A percentile compares a stretch with the other conserved stretches of the same genome.
These are phyloP conservation scores for Kockovaella imperatae DNA, from an alignment of 768 basidiomycete species.

Conservation along the genomic window DNA sequence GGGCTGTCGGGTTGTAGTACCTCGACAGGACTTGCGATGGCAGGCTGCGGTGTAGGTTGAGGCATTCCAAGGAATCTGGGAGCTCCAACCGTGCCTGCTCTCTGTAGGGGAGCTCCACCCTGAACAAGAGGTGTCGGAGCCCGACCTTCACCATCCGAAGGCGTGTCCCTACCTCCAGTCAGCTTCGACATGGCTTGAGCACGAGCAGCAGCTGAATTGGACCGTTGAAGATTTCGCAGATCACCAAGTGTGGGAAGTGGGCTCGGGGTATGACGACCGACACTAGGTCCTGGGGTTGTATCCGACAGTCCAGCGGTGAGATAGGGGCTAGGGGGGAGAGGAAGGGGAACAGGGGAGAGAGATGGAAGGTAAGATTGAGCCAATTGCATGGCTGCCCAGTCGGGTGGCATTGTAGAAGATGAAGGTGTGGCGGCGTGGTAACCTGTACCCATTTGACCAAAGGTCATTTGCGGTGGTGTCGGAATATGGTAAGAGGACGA, in stretches of 20 bases:
- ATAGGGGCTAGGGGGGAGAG: constrained; percentile 4
- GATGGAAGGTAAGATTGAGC: constrained; percentile 32
- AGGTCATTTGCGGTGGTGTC: constrained; percentile 14
- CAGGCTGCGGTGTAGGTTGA: too few relatives aligned
- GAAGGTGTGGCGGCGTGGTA: constrained; percentile 12
- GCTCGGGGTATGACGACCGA: constrained; percentile 53
- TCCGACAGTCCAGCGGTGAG: constrained; percentile 20
- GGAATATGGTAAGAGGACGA: constrained; percentile 23
- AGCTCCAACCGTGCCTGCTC: constrained; percentile 35
- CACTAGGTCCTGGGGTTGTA: neutral
- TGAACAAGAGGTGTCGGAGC: constrained; percentile 5
- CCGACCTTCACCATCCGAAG: constrained; percentile 30
- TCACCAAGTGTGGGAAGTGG: constrained; percentile 69
- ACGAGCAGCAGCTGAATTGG: constrained; percentile 78
- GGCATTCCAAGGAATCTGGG: constrained; percentile 7
- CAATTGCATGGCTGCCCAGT: constrained; percentile 34
- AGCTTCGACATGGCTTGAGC: constrained; percentile 76
- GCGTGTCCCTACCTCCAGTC: constrained; percentile 62
- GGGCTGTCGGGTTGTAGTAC: neutral
- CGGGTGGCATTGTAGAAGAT: constrained; percentile 2
- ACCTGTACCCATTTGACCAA: neutral
- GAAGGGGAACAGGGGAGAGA: constrained; percentile 20
- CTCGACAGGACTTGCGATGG: neutral
- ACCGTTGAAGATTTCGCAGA: constrained; percentile 67
- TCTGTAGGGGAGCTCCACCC: constrained; percentile 16